Evolutionary conservation across 768 basidiomycete species (phyloP).

Genomic region (Suillus tomentosus): DNA sequence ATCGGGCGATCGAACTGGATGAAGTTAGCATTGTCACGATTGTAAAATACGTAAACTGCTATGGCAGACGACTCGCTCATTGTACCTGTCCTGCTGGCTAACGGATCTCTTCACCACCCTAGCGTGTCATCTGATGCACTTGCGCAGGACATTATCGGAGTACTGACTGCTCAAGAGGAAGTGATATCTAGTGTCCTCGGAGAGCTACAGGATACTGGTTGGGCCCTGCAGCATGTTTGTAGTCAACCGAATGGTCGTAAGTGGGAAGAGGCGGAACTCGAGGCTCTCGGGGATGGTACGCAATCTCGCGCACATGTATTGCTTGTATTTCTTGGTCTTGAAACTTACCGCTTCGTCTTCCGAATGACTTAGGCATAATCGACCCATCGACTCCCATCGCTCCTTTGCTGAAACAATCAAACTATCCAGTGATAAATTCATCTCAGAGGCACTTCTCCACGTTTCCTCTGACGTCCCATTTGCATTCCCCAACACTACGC

Average conservation of each 20-base stretch:
- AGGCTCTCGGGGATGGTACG: constrained; percentile 64
- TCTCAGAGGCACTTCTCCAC: constrained; percentile 63
- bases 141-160: constrained; percentile 60
- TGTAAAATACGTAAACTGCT: constrained; percentile 12
- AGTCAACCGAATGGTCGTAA: constrained; percentile 56
- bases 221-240: constrained; percentile 71
- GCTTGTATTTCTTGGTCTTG: background rate
- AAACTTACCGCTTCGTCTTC: constrained; percentile 15
- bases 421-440: constrained; percentile 27
- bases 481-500: constrained; percentile 66
- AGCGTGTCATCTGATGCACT: constrained; percentile 55
- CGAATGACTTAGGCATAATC: constrained; percentile 47
- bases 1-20: constrained; percentile 2
- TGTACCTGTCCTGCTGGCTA: constrained; percentile 61
- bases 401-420: constrained; percentile 49
- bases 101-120: constrained; percentile 63
- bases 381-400: constrained; percentile 47
- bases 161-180: constrained; percentile 47
- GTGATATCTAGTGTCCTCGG: constrained; percentile 58
- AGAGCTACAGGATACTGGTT: constrained; percentile 56
- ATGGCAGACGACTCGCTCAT: constrained; percentile 51
- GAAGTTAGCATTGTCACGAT: background rate
- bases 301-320: constrained; percentile 1
- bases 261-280: constrained; percentile 76
- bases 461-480: constrained; percentile 67